These are phyloP conservation scores for Phtheirospermum japonicum DNA, from an alignment of 257 asterid species.

Conservation along the genomic window DNA sequence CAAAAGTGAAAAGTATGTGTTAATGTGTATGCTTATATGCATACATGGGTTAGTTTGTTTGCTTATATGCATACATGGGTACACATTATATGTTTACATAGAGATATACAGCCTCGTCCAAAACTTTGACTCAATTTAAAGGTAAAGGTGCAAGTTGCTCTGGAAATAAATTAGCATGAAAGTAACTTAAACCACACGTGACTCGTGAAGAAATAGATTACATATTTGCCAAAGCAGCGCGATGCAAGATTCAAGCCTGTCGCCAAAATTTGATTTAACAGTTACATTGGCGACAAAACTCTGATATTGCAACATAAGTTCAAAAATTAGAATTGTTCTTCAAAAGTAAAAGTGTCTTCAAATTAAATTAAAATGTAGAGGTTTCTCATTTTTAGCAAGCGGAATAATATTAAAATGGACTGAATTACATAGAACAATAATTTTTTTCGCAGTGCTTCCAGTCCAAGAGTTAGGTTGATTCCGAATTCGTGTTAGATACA, in stretches of 20 bases:
- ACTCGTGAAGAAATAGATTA: not conserved
- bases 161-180: too few species aligned
- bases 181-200: not conserved
- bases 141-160: too few species aligned
- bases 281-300: not conserved
- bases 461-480: not conserved
- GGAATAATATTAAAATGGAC: not conserved
- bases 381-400: not conserved
- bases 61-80: too few species aligned
- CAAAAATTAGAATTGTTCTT: not conserved
- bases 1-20: too few species aligned
- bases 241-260: conserved; percentile 1
- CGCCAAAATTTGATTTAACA: not conserved
- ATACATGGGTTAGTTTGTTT: too few species aligned
- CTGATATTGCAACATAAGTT: not conserved
- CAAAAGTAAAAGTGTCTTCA: conserved; percentile 12
- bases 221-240: not conserved
- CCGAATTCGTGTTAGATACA: not conserved
- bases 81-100: too few species aligned
- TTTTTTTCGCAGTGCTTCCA: not conserved
- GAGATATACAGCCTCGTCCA: too few species aligned
- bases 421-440: not conserved
- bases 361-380: not conserved
- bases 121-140: too few species aligned
- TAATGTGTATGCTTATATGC: too few species aligned